Conservation (phyloP, 352 stramenopile genomes). For the Elongisporangium anandrum region DNA sequence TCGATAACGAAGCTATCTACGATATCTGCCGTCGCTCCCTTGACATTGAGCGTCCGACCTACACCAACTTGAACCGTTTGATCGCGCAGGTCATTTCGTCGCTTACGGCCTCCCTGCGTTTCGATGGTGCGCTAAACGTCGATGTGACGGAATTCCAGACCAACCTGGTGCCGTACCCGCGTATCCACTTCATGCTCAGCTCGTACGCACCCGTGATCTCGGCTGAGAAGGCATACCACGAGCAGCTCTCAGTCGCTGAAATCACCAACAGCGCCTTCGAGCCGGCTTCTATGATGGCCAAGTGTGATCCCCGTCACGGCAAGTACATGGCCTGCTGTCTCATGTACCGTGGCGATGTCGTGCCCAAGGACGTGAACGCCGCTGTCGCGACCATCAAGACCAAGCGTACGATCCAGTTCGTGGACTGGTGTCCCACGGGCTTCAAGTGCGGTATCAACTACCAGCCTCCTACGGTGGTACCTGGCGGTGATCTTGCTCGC, state of each 20-base stretch:
- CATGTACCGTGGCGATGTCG: constrained; percentile 96
- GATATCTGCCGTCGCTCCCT: constrained; percentile 97
- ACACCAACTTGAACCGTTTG: constrained; percentile 96
- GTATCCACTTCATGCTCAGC: constrained; percentile 97
- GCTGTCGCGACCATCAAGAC: constrained; percentile 97
- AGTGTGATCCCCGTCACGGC: constrained; percentile 97
- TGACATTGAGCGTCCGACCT: constrained; percentile 93
- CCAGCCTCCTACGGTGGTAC: constrained; percentile 95
- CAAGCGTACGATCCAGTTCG: constrained; percentile 98
- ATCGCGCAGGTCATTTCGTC: constrained; percentile 96
- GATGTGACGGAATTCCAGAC: constrained; percentile 98
- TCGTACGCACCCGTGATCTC: constrained; percentile 97
- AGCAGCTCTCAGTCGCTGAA: constrained; percentile 93
- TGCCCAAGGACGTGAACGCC: constrained; percentile 93
- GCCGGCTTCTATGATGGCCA: constrained; percentile 96
- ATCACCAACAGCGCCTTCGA: constrained; percentile 98
- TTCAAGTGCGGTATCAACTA: constrained; percentile 99
- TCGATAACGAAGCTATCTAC: constrained; percentile 99
- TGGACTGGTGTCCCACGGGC: constrained; percentile 97
- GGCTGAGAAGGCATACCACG: constrained; percentile 97
- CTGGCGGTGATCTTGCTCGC: constrained; percentile 91
- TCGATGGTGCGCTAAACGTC: constrained; percentile 95
- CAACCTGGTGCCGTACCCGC: constrained; percentile 96
- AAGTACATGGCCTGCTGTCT: constrained; percentile 99
- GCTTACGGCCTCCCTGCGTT: constrained; percentile 95